Base-by-base conservation (phyloP, 2,329 filamentous ascomycete genomes). In the Cadophora sp. region DNA sequence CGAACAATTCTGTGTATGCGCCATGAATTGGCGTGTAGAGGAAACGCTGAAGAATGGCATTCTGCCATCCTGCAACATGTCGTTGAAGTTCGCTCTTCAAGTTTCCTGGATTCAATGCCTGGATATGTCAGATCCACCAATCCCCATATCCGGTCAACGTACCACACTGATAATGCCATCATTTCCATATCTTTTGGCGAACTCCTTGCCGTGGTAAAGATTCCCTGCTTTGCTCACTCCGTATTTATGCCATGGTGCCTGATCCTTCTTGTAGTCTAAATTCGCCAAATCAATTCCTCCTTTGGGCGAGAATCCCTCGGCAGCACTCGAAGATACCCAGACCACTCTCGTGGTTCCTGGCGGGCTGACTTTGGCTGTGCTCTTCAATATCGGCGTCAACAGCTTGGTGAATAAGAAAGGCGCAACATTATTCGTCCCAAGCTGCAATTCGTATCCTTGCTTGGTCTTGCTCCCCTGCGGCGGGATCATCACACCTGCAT, bases 401-500 rank as follows among this genome's bases (percentile, higher is more conserved):
- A 80, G 71, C 43, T 78, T 78, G 3, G 79, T 80, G 64, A 81
- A 79, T 1, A 81, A 69, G 61, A 77, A 80, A 2, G 78, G 77
- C 0, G 73, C 80, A 1, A 81, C 53, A 50, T 73, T 73, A 65
- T 82, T 81, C 3, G 76, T 78, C 16, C 78, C 79, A 11, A 80
- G 64, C 39, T 79, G 77, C 11, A 79, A 56, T 55, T 82, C 79
- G 66, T 78, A 76, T 30, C 78, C 78, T 68, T 79, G 68, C 55
- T 66, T 70, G 6, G 76, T 77, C 67, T 76, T 74, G 64, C 75
- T 72, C 18, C 79, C 73, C 64, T 72, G 56, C 58, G 76, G 75
- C 0, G 79, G 78, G 1, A 70, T 68, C 79, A 80, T 80, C 6
- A 82, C 77, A 13, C 77, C 79, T 13, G 80, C 80, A 63, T 79